Evolutionary conservation across 768 basidiomycete species (phyloP), one percentile per base, ranked within the genome.

Genomic region (Suillus bovinus): DNA sequence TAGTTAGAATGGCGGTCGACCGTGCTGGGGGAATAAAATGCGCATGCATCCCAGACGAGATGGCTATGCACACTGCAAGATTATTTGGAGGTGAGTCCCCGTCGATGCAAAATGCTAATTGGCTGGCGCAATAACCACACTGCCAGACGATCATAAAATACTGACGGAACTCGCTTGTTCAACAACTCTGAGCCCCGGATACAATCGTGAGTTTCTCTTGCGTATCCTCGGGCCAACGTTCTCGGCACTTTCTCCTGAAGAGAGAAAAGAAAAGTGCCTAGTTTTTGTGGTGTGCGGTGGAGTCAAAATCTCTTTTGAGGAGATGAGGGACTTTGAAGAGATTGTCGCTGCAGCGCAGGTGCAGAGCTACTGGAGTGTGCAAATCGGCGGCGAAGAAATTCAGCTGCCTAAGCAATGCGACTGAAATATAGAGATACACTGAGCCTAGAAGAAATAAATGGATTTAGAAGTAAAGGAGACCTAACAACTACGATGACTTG

Each of bases 141-240:
- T 16, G 17, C 5, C 66, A 90, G 91, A 89, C 64, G 89, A 91
- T 63, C 90, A 93, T 69, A 90, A 90, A 72, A 76, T 86, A 61
- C 77, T 92, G 29, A 84, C 89, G 11, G 90, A 93, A 67, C 78
- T 93, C 27, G 87, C 91, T 2, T 91, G 90, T 65, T 80, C 89
- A 6, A 85, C 88, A 9, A 85, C 90, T 4, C 78, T 93, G 9
- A 79, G 82, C 2, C 82, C 89, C 2, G 90, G 85, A 2, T 93
- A 91, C 69, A 81, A 81, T 36, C 79, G 74, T 2, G 72, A 75
- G 6, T 73, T 92, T 31, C 85, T 93, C 68, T 73, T 83, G 62
- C 79, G 72, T 49, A 60, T 74, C 56, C 38, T 71, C 55, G 70
- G 72, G 54, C 66, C 72, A 27, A 46, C 34, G 38, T 56, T 56